These are phyloP conservation scores for Tephrocybe rancida DNA, from an alignment of 768 basidiomycete species.

Conservation along the genomic window DNA sequence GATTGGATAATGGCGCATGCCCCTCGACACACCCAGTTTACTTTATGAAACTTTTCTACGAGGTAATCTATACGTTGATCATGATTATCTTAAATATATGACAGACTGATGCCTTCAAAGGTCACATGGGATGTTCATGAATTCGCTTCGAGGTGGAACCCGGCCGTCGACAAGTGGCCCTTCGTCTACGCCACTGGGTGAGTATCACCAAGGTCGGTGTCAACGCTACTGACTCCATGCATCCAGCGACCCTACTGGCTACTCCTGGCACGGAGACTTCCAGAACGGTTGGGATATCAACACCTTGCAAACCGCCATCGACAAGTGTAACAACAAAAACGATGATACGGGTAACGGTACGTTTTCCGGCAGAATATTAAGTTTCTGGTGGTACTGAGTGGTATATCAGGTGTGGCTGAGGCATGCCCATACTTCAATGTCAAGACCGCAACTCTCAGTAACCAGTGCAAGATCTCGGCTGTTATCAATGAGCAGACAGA, in stretches of 20 bases:
- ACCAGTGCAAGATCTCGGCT: slow-evolving; percentile 32
- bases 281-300: slow-evolving; percentile 53
- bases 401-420: slow-evolving; percentile 31
- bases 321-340: slow-evolving; percentile 42
- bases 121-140: slow-evolving; percentile 41
- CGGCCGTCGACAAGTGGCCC: slow-evolving; percentile 35
- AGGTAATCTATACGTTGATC: slow-evolving; percentile 21
- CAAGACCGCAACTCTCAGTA: slow-evolving; percentile 22
- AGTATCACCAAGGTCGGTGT: neutral
- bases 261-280: slow-evolving; percentile 49
- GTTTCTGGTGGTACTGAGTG: neutral
- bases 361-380: neutral
- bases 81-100: neutral
- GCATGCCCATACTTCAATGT: slow-evolving; percentile 43
- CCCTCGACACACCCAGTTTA: slow-evolving; percentile 37
- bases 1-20: slow-evolving; percentile 39
- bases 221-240: neutral
- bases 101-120: slow-evolving; percentile 12
- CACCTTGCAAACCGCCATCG: slow-evolving; percentile 47
- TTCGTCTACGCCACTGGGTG: slow-evolving; percentile 49
- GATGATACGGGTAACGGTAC: slow-evolving; percentile 32
- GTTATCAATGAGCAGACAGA: slow-evolving; percentile 30
- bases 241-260: slow-evolving; percentile 52
- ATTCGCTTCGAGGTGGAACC: slow-evolving; percentile 37
- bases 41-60: slow-evolving; percentile 42